Conservation (phyloP, 257 asterid species). For the Solanum virginianum region DNA sequence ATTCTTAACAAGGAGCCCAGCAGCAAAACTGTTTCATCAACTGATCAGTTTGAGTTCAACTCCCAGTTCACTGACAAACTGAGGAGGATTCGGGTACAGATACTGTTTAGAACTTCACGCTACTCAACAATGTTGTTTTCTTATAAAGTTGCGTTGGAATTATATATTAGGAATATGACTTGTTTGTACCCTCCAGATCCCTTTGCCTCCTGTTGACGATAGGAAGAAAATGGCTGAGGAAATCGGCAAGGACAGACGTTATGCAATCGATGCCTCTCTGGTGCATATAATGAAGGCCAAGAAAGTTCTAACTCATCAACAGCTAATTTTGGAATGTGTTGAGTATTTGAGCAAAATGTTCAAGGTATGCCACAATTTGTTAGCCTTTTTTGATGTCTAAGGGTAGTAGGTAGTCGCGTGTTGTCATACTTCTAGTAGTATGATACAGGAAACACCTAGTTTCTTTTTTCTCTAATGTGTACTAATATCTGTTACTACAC, state of each 20-base stretch:
- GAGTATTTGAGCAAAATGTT: slow-evolving; percentile 39
- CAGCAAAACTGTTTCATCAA: slow-evolving; percentile 16
- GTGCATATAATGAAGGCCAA: slow-evolving; percentile 54
- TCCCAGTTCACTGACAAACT: slow-evolving; percentile 36
- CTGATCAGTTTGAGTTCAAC: slow-evolving; percentile 35
- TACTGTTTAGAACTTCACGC: background rate
- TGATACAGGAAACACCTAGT: background rate
- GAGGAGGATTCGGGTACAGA: slow-evolving; percentile 42
- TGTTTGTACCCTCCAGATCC: slow-evolving; percentile 24
- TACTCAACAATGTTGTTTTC: background rate
- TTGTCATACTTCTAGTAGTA: background rate
- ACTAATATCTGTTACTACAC: background rate
- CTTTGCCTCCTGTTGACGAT: slow-evolving; percentile 43
- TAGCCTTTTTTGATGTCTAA: background rate
- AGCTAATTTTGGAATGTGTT: slow-evolving; percentile 39
- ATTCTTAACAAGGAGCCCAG: slow-evolving; percentile 33
- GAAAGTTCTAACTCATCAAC: slow-evolving; percentile 35
- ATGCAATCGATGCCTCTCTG: slow-evolving; percentile 39
- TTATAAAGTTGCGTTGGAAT: background rate
- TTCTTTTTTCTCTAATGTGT: background rate
- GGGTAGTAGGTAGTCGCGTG: background rate
- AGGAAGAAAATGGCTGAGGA: slow-evolving; percentile 41
- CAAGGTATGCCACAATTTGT: slow-evolving; percentile 13
- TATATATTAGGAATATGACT: background rate
- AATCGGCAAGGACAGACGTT: slow-evolving; percentile 34